Evolutionary conservation across 2,329 filamentous ascomycete genomes (phyloP), one percentile per base, ranked within the genome.

Genomic region (Botrytis elliptica): DNA sequence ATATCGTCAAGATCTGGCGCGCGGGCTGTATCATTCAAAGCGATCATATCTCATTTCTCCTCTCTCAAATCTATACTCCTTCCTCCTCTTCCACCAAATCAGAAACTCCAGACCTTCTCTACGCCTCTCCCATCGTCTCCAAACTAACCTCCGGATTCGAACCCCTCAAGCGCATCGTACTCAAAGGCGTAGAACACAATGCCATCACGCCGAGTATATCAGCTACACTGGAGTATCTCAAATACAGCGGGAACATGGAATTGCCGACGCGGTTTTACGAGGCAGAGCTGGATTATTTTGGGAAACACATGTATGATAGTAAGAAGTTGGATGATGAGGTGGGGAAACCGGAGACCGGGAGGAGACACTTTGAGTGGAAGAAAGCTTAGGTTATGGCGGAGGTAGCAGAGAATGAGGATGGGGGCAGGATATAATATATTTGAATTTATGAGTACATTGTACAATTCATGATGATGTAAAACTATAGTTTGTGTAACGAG

Each of bases 201-300:
- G 85, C 88, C 59, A 86, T 89, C 68, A 83, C 90, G 4, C 90
- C 90, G 0, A 85, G 87, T 2, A 80, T 93, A 67, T 87, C 86
- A 52, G 87, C 89, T 2, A 90, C 85, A 1, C 79, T 93, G 71
- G 91, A 93, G 76, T 92, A 91, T 78, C 82, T 90, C 77, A 93
- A 93, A 81, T 90, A 90, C 71, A 85, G 85, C 42, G 87, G 85
- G 1, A 87, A 87, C 25, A 87, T 86, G 4, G 85, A 86, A 74
- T 80, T 93, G 46, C 91, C 91, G 0, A 92, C 90, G 6, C 86
- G 87, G 73, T 92, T 93, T 79, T 90, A 91, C 83, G 90, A 93
- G 81, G 90, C 90, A 0, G 86, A 93, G 82, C 82, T 93, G 80
- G 90, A 93, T 79, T 92, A 89, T 78, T 93, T 93, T 79, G 91